Evolutionary conservation across 306 rosid genomes (phyloP).

Genomic region (Pyrus communis): DNA sequence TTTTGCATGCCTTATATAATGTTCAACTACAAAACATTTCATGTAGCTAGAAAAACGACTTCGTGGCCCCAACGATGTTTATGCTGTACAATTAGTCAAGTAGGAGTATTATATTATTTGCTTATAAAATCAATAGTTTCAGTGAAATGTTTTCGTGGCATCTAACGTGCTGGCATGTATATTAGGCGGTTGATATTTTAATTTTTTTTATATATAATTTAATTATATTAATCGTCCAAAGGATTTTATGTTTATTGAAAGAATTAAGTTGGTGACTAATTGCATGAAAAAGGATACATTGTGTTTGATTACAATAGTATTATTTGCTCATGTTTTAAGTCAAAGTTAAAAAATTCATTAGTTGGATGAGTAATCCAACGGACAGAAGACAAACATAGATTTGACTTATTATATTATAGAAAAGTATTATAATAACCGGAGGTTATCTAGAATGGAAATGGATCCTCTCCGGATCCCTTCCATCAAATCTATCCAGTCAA

Average conservation of each 20-base stretch:
- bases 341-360: not conserved
- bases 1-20: conserved; percentile 28
- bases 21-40: not conserved
- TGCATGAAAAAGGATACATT: not conserved
- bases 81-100: conserved; percentile 15
- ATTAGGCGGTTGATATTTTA: not conserved
- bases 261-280: not conserved
- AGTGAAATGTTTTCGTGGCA: not conserved
- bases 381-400: not conserved
- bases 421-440: too few relatives aligned
- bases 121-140: not conserved
- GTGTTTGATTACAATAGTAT: not conserved
- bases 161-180: conserved; percentile 30
- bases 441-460: too few relatives aligned
- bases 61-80: conserved; percentile 57
- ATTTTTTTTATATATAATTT: not conserved
- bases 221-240: not conserved
- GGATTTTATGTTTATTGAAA: not conserved
- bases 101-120: not conserved
- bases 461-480: too few relatives aligned
- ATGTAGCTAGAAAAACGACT: conserved; percentile 9
- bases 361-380: not conserved
- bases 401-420: not conserved
- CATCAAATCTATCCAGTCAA: too few relatives aligned
- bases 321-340: not conserved